Evolutionary conservation across 495 filamentous ascomycete species (phyloP).

Genomic region (Aspergillus saccharolyticus): DNA sequence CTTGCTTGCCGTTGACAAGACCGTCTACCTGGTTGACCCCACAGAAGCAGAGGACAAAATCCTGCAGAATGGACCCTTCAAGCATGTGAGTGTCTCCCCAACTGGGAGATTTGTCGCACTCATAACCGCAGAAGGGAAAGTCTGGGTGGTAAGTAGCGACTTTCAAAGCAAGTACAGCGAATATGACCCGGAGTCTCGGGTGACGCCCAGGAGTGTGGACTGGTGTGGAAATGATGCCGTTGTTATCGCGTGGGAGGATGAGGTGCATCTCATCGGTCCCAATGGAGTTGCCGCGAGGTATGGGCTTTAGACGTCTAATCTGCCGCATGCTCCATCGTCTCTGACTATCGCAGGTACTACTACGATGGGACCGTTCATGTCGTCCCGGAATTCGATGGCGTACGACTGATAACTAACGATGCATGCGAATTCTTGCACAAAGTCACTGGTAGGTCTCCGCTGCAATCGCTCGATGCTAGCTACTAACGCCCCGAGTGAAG

Average conservation of each 20-base stretch:
- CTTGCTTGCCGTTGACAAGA: constrained; percentile 77
- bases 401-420: constrained; percentile 82
- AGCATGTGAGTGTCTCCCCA: constrained; percentile 81
- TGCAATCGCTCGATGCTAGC: not conserved
- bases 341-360: constrained; percentile 56
- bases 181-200: constrained; percentile 80
- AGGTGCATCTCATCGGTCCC: constrained; percentile 91
- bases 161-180: constrained; percentile 90
- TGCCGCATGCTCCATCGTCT: not conserved
- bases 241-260: constrained; percentile 94
- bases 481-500: constrained; percentile 27
- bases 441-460: constrained; percentile 54
- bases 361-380: constrained; percentile 91
- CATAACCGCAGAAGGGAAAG: constrained; percentile 77
- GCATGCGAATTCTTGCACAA: constrained; percentile 94
- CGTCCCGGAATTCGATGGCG: constrained; percentile 81
- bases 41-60: constrained; percentile 86
- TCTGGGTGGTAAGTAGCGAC: constrained; percentile 91
- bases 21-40: constrained; percentile 79
- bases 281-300: constrained; percentile 68
- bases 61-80: constrained; percentile 87
- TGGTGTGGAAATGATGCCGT: constrained; percentile 98
- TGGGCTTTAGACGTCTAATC: constrained; percentile 9
- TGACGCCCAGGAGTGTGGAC: constrained; percentile 78
- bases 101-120: constrained; percentile 84